Evolutionary conservation across 176 grass and related monocot species (phyloP), one percentile per base, ranked within the genome.

Genomic region (Saccharum officinarum): DNA sequence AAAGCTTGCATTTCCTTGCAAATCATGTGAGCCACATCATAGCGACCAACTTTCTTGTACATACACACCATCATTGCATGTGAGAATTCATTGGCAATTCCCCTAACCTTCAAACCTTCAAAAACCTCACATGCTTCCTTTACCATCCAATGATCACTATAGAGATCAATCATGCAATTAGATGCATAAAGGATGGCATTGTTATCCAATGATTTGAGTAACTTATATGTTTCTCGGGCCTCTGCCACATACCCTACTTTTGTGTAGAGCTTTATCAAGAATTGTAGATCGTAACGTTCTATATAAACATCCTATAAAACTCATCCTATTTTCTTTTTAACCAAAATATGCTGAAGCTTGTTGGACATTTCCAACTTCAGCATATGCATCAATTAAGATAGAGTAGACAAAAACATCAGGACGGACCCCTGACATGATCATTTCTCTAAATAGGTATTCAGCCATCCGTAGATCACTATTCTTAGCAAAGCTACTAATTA

Each of bases 111-210:
- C 86, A 98, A 79, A 44, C 89, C 81, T 36, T 92, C 79, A 89
- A 98, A 98, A 60, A 98, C 70, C 36, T 94, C 89, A 34, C 86
- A 73, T 81, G 96, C 96, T 88, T 98, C 91, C 15, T 82, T 92
- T 67, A 95, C 83, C 93, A 95, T 92, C 70, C 39, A 86, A 92
- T 98, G 81, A 75, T 95, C 93, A 87, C 89, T 83, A 47, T 95
- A 98, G 76, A 98, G 87, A 77, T 85, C 45, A 85, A 98, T 90
- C 93, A 98, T 95, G 84, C 89, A 94, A 88, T 98, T 98, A 34
- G 91, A 95, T 81, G 96, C 86, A 86, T 94, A 98, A 63, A 87
- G 73, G 82, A 79, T 94, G 82, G 74, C 72, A 82, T 57, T 68
- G 67, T 46, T 69, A 60, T 95, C 82, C 73, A 92, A 92, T 73